Evolutionary conservation across 768 basidiomycete species (phyloP), one percentile per base, ranked within the genome.

Genomic region (Artomyces pyxidatus): DNA sequence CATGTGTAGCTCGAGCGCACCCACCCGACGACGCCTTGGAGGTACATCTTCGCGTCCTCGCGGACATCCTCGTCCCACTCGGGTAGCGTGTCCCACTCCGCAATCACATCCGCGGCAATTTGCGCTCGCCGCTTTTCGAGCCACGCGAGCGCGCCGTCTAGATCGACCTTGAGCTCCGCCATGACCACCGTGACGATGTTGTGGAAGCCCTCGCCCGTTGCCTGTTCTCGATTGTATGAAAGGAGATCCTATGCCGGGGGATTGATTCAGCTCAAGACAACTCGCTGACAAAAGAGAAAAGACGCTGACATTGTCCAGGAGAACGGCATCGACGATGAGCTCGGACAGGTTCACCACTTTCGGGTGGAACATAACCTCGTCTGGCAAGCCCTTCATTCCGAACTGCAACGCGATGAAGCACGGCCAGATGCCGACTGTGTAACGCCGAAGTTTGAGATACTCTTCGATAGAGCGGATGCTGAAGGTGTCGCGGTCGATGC

Each of bases 391-490:
- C n/a, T n/a, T n/a, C 27, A 75, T 47, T 8, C 62, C 55, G 2
- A 70, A 47, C 16, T 73, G 65, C 19, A 54, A 25, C 9, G 69
- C 51, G 7, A 63, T 65, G 42, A 70, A 70, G 2, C 64, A 67
- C 4, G 74, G 71, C 16, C 63, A 65, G 4, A 61, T 63, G 1
- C 69, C 74, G 29, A 67, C 61, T 1, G 66, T 75, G 28, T 67
- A 57, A 4, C 74, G 63, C 3, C 75, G 65, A 14, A 69, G 56
- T 2, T 58, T 44, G 4, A 76, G 55, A 48, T 76, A 79, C 28
- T 59, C 61, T 5, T 73, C 56, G 17, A 77, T 53, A 19, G 62
- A 61, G 6, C 70, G 67, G 14, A 73, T 61, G 21, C 47, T 50
- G 27, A 57, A 46, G 3, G 58, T 28, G 11, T 57, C 57, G 6